Conservation (phyloP, 192 early-diverging fungal species). For the Mortierella hygrophila region DNA sequence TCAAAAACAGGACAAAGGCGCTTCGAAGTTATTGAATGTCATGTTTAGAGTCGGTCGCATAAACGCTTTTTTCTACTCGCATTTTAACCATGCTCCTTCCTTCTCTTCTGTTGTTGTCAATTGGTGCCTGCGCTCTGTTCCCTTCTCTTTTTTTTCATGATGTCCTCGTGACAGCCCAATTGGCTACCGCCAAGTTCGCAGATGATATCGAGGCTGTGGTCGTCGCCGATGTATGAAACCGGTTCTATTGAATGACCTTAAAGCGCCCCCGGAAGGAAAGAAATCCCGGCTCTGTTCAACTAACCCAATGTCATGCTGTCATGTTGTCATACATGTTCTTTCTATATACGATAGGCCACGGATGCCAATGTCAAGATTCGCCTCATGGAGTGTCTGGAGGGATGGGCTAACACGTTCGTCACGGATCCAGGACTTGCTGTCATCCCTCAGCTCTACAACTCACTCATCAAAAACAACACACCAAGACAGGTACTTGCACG, state of each 20-base stretch:
- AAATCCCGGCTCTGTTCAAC: no score
- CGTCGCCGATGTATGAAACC: conserved; percentile 37
- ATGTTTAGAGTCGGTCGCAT: not conserved
- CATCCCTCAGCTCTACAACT: conserved; percentile 45
- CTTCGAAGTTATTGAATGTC: not conserved
- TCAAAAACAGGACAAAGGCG: not conserved
- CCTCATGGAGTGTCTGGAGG: conserved; percentile 49
- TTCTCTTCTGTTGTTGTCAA: not conserved
- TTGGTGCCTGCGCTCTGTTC: conserved; percentile 2
- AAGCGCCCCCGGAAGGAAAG: not conserved
- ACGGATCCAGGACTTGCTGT: conserved; percentile 41
- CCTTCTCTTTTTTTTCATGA: not conserved
- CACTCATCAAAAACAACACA: conserved; percentile 36
- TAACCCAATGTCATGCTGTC: not conserved
- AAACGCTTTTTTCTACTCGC: not conserved
- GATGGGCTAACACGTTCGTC: conserved; percentile 35
- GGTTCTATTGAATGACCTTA: not conserved
- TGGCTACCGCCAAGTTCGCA: conserved; percentile 51
- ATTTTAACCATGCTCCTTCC: not conserved
- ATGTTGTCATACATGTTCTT: not conserved
- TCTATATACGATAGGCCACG: conserved; percentile 24
- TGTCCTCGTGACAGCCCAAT: conserved; percentile 34
- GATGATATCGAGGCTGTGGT: conserved; percentile 52
- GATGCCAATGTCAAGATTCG: conserved; percentile 55
- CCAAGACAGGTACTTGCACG: conserved; percentile 31